Evolutionary conservation across 2,329 filamentous ascomycete genomes (phyloP).

Genomic region (Macrophomina phaseolina): DNA sequence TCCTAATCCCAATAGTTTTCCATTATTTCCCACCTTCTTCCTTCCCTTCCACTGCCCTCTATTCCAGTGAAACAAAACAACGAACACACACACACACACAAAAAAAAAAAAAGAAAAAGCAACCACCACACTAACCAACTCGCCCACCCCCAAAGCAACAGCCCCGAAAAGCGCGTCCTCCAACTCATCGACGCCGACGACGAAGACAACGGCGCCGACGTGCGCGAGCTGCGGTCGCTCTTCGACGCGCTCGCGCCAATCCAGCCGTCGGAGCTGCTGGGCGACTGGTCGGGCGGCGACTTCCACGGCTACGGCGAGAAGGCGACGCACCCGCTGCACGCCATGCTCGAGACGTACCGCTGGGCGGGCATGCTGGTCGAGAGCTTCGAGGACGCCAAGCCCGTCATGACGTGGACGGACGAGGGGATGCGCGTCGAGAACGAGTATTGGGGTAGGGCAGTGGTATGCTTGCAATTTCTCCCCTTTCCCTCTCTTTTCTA

Average conservation of each 20-base stretch:
- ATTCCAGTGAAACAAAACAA: no score
- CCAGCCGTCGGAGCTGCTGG: neutral
- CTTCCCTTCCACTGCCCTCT: no score
- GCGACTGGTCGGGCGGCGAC: conserved; percentile 16
- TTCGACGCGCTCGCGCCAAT: conserved; percentile 13
- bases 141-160: neutral
- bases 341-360: conserved; percentile 5
- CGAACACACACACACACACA: neutral
- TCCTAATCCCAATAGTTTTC: neutral
- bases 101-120: neutral
- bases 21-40: no score
- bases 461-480: neutral
- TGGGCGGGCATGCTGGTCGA: conserved; percentile 10
- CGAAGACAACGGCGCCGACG: neutral
- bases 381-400: neutral
- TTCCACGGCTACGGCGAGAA: neutral
- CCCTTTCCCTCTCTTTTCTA: no score
- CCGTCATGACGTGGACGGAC: conserved; percentile 11
- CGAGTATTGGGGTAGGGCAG: neutral
- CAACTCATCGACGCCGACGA: neutral
- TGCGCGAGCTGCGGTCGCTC: conserved; percentile 3
- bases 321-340: conserved; percentile 5
- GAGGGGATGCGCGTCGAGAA: conserved; percentile 2
- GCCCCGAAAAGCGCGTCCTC: conserved; percentile 4
- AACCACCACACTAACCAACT: neutral